Base-by-base conservation (phyloP, 2,329 filamentous ascomycete genomes). In the Metarhizium brunneum region DNA sequence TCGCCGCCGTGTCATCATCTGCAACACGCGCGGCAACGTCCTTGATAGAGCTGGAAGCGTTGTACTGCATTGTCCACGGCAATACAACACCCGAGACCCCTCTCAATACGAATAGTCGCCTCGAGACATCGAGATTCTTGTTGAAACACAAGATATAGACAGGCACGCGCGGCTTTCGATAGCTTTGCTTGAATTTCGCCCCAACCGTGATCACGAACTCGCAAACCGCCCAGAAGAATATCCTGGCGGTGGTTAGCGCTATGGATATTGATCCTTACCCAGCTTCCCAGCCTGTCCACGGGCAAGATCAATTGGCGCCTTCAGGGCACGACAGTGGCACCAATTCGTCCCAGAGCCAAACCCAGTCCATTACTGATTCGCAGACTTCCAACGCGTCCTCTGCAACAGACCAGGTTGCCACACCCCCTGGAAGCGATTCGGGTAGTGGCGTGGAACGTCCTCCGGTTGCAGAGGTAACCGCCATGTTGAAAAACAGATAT, bases 321-420 rank as follows among this genome's bases (percentile, higher is more conserved):
- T 48, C 48, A 29, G 35, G 16, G 7, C 49, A 50, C 4, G 57
- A 54, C 30, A 55, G 53, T 45, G 57, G 54, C 47, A 55, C 48
- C 53, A 57, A 53, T 54, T 58, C 58, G 25, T 55, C 54, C 7
- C 59, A 56, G 47, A 58, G 59, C 60, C 54, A 57, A 49, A 14
- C 38, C 47, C 59, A 57, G 16, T 63, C 61, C 47, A 47, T 59
- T 16, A 35, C 60, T 51, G 59, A 62, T 48, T 66, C 66, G 2
- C 67, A 69, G 52, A 64, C 64, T 25, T 67, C 66, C 13, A 62
- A 60, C 50, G 53, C 58, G 35, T 66, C 65, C n/a, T 61, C 57
- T 57, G 60, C 61, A 35, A 60, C 65, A n/a, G 63, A 64, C 55
- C 62, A 61, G 50, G 62, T 62, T 38, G 63, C 63, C 55, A 67